Evolutionary conservation across 768 basidiomycete genomes (phyloP).

Genomic region (Auriscalpium microsporum): DNA sequence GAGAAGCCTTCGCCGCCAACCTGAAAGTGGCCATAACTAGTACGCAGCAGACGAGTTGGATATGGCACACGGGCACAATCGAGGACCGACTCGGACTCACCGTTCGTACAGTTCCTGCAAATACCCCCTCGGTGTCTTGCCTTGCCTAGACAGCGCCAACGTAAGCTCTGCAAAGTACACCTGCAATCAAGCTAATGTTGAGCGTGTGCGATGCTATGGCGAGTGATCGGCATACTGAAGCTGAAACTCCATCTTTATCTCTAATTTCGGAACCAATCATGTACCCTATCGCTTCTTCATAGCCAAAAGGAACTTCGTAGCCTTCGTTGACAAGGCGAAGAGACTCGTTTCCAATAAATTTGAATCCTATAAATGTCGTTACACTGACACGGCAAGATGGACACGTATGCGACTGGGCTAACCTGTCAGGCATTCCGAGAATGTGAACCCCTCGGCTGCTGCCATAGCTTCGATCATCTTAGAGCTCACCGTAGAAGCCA

Average conservation of each 20-base stretch:
- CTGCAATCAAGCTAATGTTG: conserved; percentile 25
- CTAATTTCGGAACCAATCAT: conserved; percentile 76
- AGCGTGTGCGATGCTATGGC: not conserved
- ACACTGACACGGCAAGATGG: conserved; percentile 2
- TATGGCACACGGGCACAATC: not conserved
- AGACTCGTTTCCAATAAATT: conserved; percentile 83
- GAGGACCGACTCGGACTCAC: conserved; percentile 32
- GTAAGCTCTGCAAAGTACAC: conserved; percentile 64
- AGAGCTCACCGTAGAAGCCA: conserved; percentile 85
- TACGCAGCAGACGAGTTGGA: not conserved
- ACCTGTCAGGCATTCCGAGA: conserved; percentile 83
- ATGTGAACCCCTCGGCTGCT: conserved; percentile 66
- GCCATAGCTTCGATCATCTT: conserved; percentile 85
- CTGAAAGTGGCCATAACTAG: conserved; percentile 74
- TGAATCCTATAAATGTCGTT: conserved; percentile 51
- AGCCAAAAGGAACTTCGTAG: conserved; percentile 65
- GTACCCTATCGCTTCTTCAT: conserved; percentile 89
- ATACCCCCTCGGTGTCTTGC: conserved; percentile 46
- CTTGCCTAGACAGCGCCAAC: conserved; percentile 37
- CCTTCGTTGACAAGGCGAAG: conserved; percentile 55
- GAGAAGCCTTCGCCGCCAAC: conserved; percentile 24
- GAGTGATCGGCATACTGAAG: conserved; percentile 41
- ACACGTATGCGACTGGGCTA: conserved; percentile 3
- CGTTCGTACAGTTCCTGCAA: conserved; percentile 55
- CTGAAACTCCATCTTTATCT: conserved; percentile 85